These are phyloP conservation scores for Calonectria multiphialidica DNA, from an alignment of 2,329 filamentous ascomycete species.

Conservation along the genomic window DNA sequence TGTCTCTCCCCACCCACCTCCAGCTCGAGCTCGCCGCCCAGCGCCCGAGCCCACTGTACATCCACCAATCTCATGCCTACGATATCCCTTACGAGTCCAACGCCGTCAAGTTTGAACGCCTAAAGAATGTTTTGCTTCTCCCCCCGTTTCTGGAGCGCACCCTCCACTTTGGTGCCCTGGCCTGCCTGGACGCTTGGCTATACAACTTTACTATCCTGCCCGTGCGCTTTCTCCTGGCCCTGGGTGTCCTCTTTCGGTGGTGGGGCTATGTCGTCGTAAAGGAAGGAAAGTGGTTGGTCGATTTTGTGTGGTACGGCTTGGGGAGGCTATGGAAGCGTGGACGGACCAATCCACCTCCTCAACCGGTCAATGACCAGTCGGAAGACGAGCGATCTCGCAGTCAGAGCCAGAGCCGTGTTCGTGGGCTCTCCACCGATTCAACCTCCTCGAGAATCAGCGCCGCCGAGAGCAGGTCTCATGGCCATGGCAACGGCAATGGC, in stretches of 20 bases:
- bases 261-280: slow-evolving; percentile 80
- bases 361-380: slow-evolving; percentile 47
- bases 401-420: slow-evolving; percentile 53
- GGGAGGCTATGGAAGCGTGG: slow-evolving; percentile 81
- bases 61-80: slow-evolving; percentile 67
- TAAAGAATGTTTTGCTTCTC: slow-evolving; percentile 88
- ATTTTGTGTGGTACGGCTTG: slow-evolving; percentile 83
- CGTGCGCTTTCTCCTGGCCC: slow-evolving; percentile 85
- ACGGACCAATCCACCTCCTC: slow-evolving; percentile 54
- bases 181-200: slow-evolving; percentile 95
- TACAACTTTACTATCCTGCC: slow-evolving; percentile 97
- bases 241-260: slow-evolving; percentile 82
- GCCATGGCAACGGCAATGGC: slow-evolving; percentile 18
- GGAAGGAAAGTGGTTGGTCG: slow-evolving; percentile 78
- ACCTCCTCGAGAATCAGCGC: slow-evolving; percentile 17
- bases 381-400: slow-evolving; percentile 55
- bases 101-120: slow-evolving; percentile 89
- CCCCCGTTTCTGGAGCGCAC: slow-evolving; percentile 86
- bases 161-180: slow-evolving; percentile 87
- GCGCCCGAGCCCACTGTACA: slow-evolving; percentile 74
- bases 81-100: slow-evolving; percentile 90
- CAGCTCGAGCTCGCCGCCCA: slow-evolving; percentile 74
- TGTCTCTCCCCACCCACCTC: slow-evolving; percentile 75
- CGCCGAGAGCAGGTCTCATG: slow-evolving; percentile 23
- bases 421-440: slow-evolving; percentile 39